Conservation (phyloP, 202 grass and related monocot species). For the Bolboschoenoplectus hybrid region DNA sequence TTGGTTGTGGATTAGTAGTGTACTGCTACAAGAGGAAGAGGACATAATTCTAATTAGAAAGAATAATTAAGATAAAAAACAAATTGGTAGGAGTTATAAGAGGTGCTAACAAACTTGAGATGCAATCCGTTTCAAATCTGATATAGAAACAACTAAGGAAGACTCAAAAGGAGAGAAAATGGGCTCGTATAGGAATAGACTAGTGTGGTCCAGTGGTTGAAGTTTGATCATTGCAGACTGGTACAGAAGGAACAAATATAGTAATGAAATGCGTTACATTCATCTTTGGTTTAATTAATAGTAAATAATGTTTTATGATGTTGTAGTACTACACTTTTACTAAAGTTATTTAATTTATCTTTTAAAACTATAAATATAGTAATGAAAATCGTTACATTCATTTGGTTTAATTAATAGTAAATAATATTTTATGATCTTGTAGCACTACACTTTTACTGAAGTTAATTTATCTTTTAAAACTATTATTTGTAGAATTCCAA, state of each 20-base stretch:
- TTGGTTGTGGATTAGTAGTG: neutral
- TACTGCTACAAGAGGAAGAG: neutral
- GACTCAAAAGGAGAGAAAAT: neutral
- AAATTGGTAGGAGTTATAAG: neutral
- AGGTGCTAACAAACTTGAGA: neutral
- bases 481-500: slow-evolving; percentile 27
- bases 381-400: too few species aligned
- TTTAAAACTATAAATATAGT: too few species aligned
- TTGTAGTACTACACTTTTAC: too few species aligned
- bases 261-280: neutral
- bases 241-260: neutral
- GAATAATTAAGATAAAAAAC: neutral
- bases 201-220: neutral
- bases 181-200: neutral
- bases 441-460: neutral
- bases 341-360: too few species aligned
- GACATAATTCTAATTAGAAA: neutral
- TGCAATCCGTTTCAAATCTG: neutral
- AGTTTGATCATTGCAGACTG: neutral
- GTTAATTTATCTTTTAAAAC: neutral
- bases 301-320: neutral
- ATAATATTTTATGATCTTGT: neutral
- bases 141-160: neutral
- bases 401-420: too few species aligned
- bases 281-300: neutral